Base-by-base conservation (phyloP, 768 basidiomycete genomes). In the Crepidotus variabilis region DNA sequence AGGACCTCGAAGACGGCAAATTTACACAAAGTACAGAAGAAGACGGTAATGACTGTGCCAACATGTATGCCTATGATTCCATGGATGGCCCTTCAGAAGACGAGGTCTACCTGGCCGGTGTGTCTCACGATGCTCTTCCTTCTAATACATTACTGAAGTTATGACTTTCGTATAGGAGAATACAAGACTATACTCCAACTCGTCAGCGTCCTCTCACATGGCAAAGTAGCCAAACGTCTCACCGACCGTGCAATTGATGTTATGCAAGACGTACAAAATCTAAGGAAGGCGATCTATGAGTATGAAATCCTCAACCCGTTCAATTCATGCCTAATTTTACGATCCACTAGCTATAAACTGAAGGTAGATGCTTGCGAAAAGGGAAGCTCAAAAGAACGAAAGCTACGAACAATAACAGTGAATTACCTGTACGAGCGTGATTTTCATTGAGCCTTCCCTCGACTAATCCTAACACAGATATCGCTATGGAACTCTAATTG, bases 121-220 rank as follows among this genome's bases (percentile, higher is more conserved):
- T 33, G 47, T 22, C 24, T 36, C 18, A 43, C 43, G 22, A 13
- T 23, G 47, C 36, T 8, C 21, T 52, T 7, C 43, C 57, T 24
- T 16, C 6, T 53, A 14, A 28, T 21, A 28, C 7, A 18, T 35
- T 33, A 46, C 23, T 6, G 20, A 22, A 49, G 13, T 21, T 28
- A 20, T n/a, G 14, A 18, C 32, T 22, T 48, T 20, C 48, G 21
- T 51, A 33, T n/a, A 95, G 95, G 95, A 36, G 95, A 98, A 65
- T 99, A 98, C 78, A 98, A 98, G 77, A 91, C 88, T 2, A 97
- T 98, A 60, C 74, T 99, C 43, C 94, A 95, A 60, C 87, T 99
- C 55, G 92, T 97, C 47, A 88, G 92, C 4, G 88, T 98, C 10
- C 80, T 98, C 28, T 90, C 91, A 7, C 82, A 95, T 63, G 96